Evolutionary conservation across 352 stramenopile genomes (phyloP).

Genomic region (Phytophthora fragariae): DNA sequence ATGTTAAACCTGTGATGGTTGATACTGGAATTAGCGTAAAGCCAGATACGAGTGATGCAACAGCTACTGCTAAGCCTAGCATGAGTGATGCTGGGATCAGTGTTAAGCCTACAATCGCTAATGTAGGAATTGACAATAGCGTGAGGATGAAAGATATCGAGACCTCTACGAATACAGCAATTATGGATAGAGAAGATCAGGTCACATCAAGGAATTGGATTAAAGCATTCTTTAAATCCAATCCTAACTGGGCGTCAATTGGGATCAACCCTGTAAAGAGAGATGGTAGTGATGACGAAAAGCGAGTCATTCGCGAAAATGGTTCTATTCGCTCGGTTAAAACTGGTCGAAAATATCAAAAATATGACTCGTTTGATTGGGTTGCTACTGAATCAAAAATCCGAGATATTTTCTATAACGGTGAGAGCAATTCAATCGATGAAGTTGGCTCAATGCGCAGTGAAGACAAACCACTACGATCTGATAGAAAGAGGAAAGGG

Average conservation of each 20-base stretch:
- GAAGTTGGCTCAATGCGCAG: slow-evolving; percentile 5
- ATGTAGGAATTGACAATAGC: neutral
- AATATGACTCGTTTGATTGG: slow-evolving; percentile 14
- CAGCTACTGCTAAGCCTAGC: no score
- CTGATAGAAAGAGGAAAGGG: neutral
- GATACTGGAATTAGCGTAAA: neutral
- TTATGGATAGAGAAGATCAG: neutral
- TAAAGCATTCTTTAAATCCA: neutral
- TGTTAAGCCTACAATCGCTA: neutral
- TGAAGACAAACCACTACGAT: slow-evolving; percentile 6
- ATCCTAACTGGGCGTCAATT: slow-evolving; percentile 15
- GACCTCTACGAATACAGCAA: neutral
- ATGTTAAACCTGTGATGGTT: neutral
- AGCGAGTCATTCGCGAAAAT: slow-evolving; percentile 9
- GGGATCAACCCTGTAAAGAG: slow-evolving; percentile 7
- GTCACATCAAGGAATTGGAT: slow-evolving; percentile 1
- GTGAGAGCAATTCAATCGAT: slow-evolving; percentile 18
- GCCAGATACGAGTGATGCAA: neutral
- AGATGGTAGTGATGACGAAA: neutral
- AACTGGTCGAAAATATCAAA: slow-evolving; percentile 13
- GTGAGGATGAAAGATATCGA: neutral
- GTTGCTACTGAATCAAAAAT: slow-evolving; percentile 1
- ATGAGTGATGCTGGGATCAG: neutral
- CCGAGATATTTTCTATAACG: neutral
- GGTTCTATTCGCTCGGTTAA: neutral